Evolutionary conservation across 2,329 filamentous ascomycete genomes (phyloP), one percentile per base, ranked within the genome.

Genomic region (Cladophialophora carrionii): DNA sequence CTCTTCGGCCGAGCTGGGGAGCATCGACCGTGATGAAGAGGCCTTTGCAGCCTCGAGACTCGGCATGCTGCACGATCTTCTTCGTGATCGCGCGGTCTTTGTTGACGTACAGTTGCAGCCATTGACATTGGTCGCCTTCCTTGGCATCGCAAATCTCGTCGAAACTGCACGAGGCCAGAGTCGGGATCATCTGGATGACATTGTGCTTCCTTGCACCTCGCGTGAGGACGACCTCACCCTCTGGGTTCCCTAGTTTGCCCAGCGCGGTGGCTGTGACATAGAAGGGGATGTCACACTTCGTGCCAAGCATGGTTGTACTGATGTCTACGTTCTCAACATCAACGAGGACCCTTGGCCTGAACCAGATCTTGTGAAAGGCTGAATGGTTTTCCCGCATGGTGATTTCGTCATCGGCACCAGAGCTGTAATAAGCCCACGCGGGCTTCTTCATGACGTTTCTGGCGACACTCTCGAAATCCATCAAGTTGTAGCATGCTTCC

Each of bases 1-100:
- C 95, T 71, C 95, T 85, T 46, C 95, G 88, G 49, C 95, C 95
- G 24, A 99, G 88, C 78, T 98, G 94, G 5, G 95, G 95, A 59
- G 95, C 95, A 77, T 99, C 95, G 61, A 99, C 95, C 2, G 95
- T 99, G 80, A 99, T 97, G 83, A 99, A 99, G 20, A 99, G 87
- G 9, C 90, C 95, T 79, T 91, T 95, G 84, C 95, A 98, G 31
- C 95, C 95, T 63, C 95, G 89, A 74, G 82, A 82, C 80, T 99
- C 95, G 66, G 95, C 95, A 78, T 98, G 92, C 79, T 94, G 78
- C 56, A 99, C 90, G 72, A 99, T 98, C 69, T 87, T 86, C 78
- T 90, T 87, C 8, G 95, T 99, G 77, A 99, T 94, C 34, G 84
- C 85, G 63, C 95, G 90, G 80, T 99, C 90, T 78, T 96, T 95